Conservation (phyloP, 1,139 yeast genomes). For the Diutina neorugosa region DNA sequence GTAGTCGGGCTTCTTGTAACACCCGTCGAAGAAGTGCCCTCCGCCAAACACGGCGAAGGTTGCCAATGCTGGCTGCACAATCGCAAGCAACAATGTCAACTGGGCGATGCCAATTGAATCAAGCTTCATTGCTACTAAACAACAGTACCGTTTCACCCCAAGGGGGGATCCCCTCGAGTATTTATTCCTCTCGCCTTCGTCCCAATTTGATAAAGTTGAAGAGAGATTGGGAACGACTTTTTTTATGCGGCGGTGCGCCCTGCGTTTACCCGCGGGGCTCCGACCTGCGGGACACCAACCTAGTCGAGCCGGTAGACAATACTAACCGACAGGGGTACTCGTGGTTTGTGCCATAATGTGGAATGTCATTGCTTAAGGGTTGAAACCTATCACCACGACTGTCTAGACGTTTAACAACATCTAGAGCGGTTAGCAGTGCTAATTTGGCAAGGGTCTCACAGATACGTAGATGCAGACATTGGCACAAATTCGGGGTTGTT, state of each 20-base stretch:
- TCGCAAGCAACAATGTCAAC: constrained; percentile 3
- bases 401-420: background rate
- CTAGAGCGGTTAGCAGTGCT: no score
- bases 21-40: background rate
- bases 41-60: background rate
- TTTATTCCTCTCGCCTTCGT: background rate
- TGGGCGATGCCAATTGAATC: constrained; percentile 2
- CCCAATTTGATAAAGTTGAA: background rate
- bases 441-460: no score
- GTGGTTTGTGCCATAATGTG: background rate
- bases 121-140: constrained; percentile 1
- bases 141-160: background rate
- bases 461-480: no score
- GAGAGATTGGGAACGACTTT: background rate
- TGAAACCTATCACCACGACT: no score
- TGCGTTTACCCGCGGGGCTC: background rate
- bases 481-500: no score
- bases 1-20: background rate
- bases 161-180: background rate
- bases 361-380: background rate
- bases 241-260: background rate
- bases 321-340: background rate
- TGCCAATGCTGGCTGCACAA: constrained; percentile 2
- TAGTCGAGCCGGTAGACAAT: background rate
- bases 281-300: background rate